Evolutionary conservation across 352 stramenopile species (phyloP).

Genomic region (Thalassiosira exigua): DNA sequence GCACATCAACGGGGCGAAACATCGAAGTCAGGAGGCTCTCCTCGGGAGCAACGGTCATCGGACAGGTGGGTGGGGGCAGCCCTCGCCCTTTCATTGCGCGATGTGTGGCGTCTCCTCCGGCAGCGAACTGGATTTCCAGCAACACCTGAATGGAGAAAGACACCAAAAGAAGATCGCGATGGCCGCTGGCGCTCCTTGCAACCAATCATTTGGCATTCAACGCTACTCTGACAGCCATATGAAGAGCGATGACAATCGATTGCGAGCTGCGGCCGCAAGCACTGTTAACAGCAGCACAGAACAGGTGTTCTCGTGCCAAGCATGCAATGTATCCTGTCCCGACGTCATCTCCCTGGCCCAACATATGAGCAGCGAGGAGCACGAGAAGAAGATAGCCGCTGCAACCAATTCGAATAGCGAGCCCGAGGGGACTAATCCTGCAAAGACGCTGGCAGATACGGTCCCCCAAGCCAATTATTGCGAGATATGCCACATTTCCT

Average conservation of each 20-base stretch:
- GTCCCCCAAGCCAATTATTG: not conserved
- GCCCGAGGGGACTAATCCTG: not conserved
- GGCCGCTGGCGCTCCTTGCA: not conserved
- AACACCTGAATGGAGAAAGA: constrained; percentile 21
- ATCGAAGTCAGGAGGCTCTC: constrained; percentile 4
- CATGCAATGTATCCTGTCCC: constrained; percentile 20
- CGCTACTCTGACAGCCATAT: constrained; percentile 24
- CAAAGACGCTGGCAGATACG: not conserved
- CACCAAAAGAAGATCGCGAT: constrained; percentile 17
- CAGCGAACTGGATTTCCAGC: constrained; percentile 25
- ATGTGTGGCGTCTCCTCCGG: constrained; percentile 15
- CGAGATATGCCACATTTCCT: constrained; percentile 8
- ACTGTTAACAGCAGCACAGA: not conserved
- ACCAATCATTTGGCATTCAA: constrained; percentile 16
- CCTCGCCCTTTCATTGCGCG: constrained; percentile 9
- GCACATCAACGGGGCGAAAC: constrained; percentile 19
- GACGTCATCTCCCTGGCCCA: constrained; percentile 18
- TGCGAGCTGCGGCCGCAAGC: constrained; percentile 3
- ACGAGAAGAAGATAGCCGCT: constrained; percentile 8
- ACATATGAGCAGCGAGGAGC: constrained; percentile 16
- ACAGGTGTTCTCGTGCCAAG: constrained; percentile 2
- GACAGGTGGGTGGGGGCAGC: not conserved
- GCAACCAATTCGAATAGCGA: constrained; percentile 8
- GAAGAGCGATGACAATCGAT: constrained; percentile 5
- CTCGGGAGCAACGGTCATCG: not conserved